Conservation (phyloP, 1,284 basidiomycete genomes). For the Exsudoporus floridanus region DNA sequence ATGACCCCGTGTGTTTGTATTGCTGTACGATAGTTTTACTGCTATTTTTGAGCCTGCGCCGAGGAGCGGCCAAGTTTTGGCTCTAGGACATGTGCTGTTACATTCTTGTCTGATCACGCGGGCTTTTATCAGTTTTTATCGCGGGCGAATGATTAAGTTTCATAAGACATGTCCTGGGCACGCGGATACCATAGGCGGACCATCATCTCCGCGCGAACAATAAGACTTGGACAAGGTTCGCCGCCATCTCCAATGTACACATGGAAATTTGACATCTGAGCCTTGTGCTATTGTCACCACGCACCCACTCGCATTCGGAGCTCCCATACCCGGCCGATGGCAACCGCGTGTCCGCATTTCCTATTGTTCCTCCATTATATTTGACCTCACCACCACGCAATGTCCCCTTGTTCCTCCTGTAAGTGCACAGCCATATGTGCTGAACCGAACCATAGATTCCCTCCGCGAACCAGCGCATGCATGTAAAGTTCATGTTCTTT, state of each 20-base stretch:
- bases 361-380: constrained; percentile 28
- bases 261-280: constrained; percentile 21
- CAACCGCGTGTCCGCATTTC: constrained; percentile 18
- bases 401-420: constrained; percentile 9
- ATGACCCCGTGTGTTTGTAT: constrained; percentile 21
- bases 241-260: constrained; percentile 28
- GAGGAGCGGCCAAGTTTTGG: constrained; percentile 2
- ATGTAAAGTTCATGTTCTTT: constrained; percentile 17
- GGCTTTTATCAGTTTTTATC: constrained; percentile 19
- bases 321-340: constrained; percentile 4
- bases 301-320: neutral
- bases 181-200: constrained; percentile 5
- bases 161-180: constrained; percentile 1
- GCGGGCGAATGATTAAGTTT: constrained; percentile 21
- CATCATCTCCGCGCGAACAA: constrained; percentile 23
- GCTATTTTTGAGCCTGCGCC: constrained; percentile 8
- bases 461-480: constrained; percentile 8
- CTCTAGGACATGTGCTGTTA: constrained; percentile 15
- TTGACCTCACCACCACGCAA: constrained; percentile 8
- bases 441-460: constrained; percentile 3
- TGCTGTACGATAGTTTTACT: constrained; percentile 28
- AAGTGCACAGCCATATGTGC: constrained; percentile 9
- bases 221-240: constrained; percentile 29
- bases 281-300: constrained; percentile 18
- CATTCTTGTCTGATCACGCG: constrained; percentile 6